Evolutionary conservation across 139 green algal genomes (phyloP), one percentile per base, ranked within the genome.

Genomic region (Pycnococcus provasolii): DNA sequence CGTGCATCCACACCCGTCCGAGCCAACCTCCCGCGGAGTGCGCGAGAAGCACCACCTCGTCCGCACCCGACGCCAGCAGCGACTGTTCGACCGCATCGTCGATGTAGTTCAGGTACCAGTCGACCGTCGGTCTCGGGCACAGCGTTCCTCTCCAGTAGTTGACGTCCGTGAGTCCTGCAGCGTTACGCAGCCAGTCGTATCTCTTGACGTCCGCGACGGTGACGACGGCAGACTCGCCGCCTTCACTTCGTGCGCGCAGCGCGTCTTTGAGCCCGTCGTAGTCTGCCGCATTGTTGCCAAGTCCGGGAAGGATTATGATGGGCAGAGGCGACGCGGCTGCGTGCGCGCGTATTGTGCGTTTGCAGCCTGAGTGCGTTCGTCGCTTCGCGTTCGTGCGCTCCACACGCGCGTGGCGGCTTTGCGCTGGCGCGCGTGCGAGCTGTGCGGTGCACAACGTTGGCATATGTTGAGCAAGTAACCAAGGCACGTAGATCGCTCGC

Each of bases 61-160:
- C 80, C 5, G 73, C 84, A 50, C 78, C 76, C 6, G 66, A 77
- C 43, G 70, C 51, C 0, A 66, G 53, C 63, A 89, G 85, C 1
- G 87, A 75, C 4, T 58, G 58, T 9, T 86, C 78, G 51, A 92
- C 74, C 2, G 88, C 83, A 11, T 65, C 48, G 4, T 77, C 64
- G 8, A 94, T 77, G 0, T 79, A 68, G 0, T 84, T 47, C 64
- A 96, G 70, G n/a, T 73, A 91, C 88, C 91, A 97, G 79, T 96
- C 83, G 1, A 97, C 89, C 3, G 88, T 88, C 15, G 91, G 91
- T 42, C 91, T 70, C 3, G 91, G 91, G 62, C 85, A 81, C 1
- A 97, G 79, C 0, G 82, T 92, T 3, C 91, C 91, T 40, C 64
- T 71, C 92, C 92, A 98, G 80, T 94, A 97, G 46, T 82, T 84